Percentiles rank a stretch among this genome's conserved stretches.
These are phyloP conservation scores for Ogataea dorogensis DNA, from an alignment of 805 yeast genomes.

Conservation along the genomic window DNA sequence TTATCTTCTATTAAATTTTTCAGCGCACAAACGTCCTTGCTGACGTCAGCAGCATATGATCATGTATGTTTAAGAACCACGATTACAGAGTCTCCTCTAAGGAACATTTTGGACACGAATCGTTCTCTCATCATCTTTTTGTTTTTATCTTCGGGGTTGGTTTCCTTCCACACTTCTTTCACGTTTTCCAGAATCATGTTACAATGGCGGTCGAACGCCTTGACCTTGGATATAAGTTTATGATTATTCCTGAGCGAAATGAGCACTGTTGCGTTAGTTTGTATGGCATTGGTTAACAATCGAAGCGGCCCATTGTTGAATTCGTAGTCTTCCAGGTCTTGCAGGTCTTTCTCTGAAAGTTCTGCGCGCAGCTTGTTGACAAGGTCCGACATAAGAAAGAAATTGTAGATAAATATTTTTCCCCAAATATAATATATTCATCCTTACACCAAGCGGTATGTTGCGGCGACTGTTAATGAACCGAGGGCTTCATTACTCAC, in stretches of 20 bases:
- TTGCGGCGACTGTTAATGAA: slow-evolving; percentile 4
- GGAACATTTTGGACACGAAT: slow-evolving; percentile 83
- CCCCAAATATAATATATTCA: slow-evolving; percentile 1
- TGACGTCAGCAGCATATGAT: slow-evolving; percentile 10
- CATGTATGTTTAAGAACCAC: slow-evolving; percentile 51
- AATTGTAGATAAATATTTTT: background rate
- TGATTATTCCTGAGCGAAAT: slow-evolving; percentile 92
- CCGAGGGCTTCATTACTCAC: slow-evolving; percentile 1
- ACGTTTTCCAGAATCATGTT: slow-evolving; percentile 91
- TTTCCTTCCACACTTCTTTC: slow-evolving; percentile 63
- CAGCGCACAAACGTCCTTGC: slow-evolving; percentile 2
- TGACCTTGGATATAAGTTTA: slow-evolving; percentile 83
- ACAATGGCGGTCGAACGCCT: slow-evolving; percentile 95
- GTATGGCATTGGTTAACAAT: slow-evolving; percentile 78
- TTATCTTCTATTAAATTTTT: slow-evolving; percentile 6
- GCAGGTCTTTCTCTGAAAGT: slow-evolving; percentile 74
- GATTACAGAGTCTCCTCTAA: slow-evolving; percentile 94
- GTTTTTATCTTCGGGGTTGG: slow-evolving; percentile 51
- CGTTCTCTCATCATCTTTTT: slow-evolving; percentile 51
- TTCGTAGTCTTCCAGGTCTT: slow-evolving; percentile 84
- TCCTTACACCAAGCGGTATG: slow-evolving; percentile 10
- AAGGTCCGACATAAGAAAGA: slow-evolving; percentile 43
- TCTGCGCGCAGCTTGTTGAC: slow-evolving; percentile 76
- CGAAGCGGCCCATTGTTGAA: slow-evolving; percentile 89
- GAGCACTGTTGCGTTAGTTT: slow-evolving; percentile 71